These are phyloP conservation scores for Pseudozyma hubeiensis DNA, from an alignment of 1,284 basidiomycete genomes.

Conservation along the genomic window DNA sequence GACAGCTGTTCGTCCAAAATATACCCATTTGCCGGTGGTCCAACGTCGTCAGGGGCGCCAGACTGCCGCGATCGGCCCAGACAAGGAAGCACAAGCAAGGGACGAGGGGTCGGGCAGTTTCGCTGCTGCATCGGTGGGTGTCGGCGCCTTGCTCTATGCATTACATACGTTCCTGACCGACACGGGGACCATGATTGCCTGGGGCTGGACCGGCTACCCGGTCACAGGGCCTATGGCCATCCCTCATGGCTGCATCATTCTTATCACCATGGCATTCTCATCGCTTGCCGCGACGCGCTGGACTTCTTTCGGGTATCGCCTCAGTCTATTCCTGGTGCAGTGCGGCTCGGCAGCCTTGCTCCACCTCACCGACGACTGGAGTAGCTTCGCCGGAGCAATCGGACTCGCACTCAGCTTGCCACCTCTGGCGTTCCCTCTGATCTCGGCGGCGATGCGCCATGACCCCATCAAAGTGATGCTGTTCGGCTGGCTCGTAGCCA, in stretches of 20 bases:
- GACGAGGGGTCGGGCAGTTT: constrained; percentile 22
- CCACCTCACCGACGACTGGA: constrained; percentile 75
- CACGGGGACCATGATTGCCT: constrained; percentile 83
- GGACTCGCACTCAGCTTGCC: constrained; percentile 76
- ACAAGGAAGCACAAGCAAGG: background rate
- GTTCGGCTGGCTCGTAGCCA: constrained; percentile 54
- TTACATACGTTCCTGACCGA: constrained; percentile 84
- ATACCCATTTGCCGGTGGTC: constrained; percentile 22
- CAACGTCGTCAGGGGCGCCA: constrained; percentile 17
- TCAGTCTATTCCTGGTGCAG: constrained; percentile 33
- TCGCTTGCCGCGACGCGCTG: constrained; percentile 71
- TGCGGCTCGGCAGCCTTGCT: constrained; percentile 72
- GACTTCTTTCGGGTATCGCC: constrained; percentile 30
- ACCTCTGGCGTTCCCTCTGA: constrained; percentile 42
- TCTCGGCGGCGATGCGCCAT: constrained; percentile 51
- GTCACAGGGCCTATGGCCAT: constrained; percentile 74
- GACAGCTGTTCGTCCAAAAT: constrained; percentile 22
- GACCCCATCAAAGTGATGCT: constrained; percentile 58
- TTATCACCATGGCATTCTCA: constrained; percentile 47
- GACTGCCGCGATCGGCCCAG: background rate
- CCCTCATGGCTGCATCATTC: constrained; percentile 73
- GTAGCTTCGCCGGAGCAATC: constrained; percentile 79
- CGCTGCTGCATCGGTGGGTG: constrained; percentile 37
- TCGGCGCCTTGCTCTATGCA: constrained; percentile 53
- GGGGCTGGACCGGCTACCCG: constrained; percentile 92